phyloP scores from a whole-genome alignment of 2,329 filamentous ascomycete genomes.

The Cadophora sp. region DNA sequence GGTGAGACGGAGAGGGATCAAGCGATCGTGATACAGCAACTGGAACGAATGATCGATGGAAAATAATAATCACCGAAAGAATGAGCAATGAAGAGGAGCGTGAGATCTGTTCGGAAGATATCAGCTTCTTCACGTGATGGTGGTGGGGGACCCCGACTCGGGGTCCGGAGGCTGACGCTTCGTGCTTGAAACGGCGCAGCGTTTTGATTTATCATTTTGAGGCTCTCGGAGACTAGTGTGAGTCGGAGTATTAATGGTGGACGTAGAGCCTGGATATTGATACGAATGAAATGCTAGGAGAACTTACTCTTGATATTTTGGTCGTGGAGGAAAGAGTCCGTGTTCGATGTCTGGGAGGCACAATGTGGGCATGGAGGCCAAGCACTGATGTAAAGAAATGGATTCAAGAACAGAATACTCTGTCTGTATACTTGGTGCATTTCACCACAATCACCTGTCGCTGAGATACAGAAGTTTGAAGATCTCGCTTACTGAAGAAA shows the following conservation, averaged over 20 bases:
- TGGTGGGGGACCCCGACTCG: slow-evolving; percentile 1
- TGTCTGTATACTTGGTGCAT: too few species aligned
- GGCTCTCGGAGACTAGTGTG: neutral
- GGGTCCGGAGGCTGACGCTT: slow-evolving; percentile 3
- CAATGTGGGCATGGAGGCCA: too few species aligned
- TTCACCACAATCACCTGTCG: too few species aligned
- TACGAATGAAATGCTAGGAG: neutral
- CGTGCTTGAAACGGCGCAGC: neutral
- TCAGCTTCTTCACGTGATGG: neutral
- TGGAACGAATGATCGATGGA: neutral
- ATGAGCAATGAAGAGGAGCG: neutral
- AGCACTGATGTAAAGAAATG: too few species aligned
- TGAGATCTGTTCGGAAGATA: slow-evolving; percentile 1
- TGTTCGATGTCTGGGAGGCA: too few species aligned
- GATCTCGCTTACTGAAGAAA: neutral
- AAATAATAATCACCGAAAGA: neutral
- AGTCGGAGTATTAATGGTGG: neutral
- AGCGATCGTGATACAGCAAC: neutral
- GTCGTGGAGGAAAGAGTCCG: too few species aligned
- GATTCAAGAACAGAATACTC: too few species aligned
- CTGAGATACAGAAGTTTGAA: too few species aligned
- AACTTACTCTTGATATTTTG: neutral
- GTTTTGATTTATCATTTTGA: neutral
- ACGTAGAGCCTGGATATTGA: neutral
- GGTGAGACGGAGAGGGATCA: neutral